phyloP scores from a whole-genome alignment of 495 filamentous ascomycete species.

The Thermochaetoides thermophila region DNA sequence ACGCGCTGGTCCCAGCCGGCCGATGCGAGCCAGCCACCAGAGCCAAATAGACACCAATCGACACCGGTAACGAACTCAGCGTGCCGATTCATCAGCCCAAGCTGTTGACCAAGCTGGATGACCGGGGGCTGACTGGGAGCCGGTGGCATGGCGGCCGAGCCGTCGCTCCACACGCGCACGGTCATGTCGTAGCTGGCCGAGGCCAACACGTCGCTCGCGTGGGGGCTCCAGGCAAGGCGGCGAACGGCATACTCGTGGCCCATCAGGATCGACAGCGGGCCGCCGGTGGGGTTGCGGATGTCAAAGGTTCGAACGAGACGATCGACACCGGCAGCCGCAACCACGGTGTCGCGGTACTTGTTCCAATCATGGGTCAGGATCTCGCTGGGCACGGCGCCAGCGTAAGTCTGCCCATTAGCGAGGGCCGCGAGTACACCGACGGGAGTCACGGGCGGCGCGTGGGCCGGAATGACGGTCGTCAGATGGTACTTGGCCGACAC shows the following conservation, averaged over 20 bases:
- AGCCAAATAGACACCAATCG: constrained; percentile 94
- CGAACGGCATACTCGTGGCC: constrained; percentile 89
- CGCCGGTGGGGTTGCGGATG: constrained; percentile 54
- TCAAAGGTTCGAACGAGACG: constrained; percentile 76
- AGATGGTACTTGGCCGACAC: constrained; percentile 71
- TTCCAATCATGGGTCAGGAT: constrained; percentile 97
- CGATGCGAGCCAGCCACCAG: constrained; percentile 88
- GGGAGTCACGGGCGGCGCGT: constrained; percentile 34
- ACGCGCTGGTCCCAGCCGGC: constrained; percentile 87
- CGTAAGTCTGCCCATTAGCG: constrained; percentile 17
- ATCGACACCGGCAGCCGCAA: constrained; percentile 88
- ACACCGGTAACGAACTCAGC: constrained; percentile 96
- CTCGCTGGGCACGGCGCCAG: constrained; percentile 39
- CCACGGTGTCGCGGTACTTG: constrained; percentile 71
- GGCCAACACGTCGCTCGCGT: constrained; percentile 69
- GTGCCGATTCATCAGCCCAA: constrained; percentile 81
- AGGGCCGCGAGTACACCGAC: neutral
- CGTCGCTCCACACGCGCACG: constrained; percentile 81
- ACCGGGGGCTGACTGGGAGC: constrained; percentile 11
- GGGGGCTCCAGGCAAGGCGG: constrained; percentile 77
- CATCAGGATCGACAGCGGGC: constrained; percentile 51
- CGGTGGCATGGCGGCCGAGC: constrained; percentile 26
- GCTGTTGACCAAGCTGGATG: constrained; percentile 43
- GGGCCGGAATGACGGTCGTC: constrained; percentile 59
- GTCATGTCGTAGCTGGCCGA: constrained; percentile 97